These are phyloP conservation scores for Alternaria hordeiaustralica DNA, from an alignment of 2,329 filamentous ascomycete species.

Conservation along the genomic window DNA sequence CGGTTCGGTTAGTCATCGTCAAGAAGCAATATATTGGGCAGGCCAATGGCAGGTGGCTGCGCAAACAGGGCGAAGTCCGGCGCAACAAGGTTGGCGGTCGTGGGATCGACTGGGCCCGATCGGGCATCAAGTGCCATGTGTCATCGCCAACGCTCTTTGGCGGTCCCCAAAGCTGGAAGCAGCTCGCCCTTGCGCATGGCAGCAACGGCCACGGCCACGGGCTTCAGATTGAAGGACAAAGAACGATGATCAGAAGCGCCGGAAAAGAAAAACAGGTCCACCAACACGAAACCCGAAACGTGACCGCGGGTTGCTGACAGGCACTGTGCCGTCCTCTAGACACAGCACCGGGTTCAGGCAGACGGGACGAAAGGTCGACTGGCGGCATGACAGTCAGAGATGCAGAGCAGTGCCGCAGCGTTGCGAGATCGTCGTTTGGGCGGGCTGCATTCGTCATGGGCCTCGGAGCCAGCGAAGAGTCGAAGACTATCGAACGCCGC, in stretches of 20 bases:
- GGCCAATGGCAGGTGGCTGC: slow-evolving; percentile 30
- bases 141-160: slow-evolving; percentile 38
- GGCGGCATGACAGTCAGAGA: slow-evolving; percentile 42
- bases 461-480: slow-evolving; percentile 34
- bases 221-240: slow-evolving; percentile 22
- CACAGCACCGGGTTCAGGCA: slow-evolving; percentile 34
- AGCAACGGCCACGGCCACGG: slow-evolving; percentile 9
- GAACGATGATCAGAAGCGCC: slow-evolving; percentile 22
- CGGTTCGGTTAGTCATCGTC: slow-evolving; percentile 37
- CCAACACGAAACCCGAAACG: slow-evolving; percentile 43
- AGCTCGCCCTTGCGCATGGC: slow-evolving; percentile 29
- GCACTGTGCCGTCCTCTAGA: slow-evolving; percentile 26
- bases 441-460: slow-evolving; percentile 43
- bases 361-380: slow-evolving; percentile 25
- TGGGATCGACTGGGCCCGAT: slow-evolving; percentile 23
- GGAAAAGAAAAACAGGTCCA: slow-evolving; percentile 26
- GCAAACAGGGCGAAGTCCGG: slow-evolving; percentile 22
- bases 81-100: slow-evolving; percentile 16
- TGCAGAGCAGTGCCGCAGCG: slow-evolving; percentile 34
- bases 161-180: slow-evolving; percentile 34
- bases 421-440: slow-evolving; percentile 42
- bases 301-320: slow-evolving; percentile 31
- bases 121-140: slow-evolving; percentile 36
- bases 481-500: slow-evolving; percentile 41
- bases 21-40: slow-evolving; percentile 32